Evolutionary conservation across 2,329 filamentous ascomycete species (phyloP).

Genomic region (Aspergillus neotritici): DNA sequence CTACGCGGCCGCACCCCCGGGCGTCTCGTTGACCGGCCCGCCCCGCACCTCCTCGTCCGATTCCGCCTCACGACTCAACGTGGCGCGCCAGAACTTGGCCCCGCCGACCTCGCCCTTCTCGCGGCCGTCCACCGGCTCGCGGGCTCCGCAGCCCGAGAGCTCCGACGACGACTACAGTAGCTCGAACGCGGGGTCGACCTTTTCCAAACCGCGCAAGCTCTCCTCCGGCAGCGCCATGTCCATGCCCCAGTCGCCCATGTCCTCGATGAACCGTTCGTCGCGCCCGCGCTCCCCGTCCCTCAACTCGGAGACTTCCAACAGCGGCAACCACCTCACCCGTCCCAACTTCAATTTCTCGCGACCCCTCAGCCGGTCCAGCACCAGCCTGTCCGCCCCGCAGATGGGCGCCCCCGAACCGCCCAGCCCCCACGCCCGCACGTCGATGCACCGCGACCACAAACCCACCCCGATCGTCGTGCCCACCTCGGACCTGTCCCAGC

Average conservation of each 20-base stretch:
- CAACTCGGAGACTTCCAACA: constrained; percentile 71
- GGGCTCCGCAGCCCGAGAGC: constrained; percentile 59
- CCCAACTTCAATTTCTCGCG: constrained; percentile 92
- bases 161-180: constrained; percentile 64
- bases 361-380: constrained; percentile 62
- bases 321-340: constrained; percentile 54
- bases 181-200: constrained; percentile 53
- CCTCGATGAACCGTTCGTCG: constrained; percentile 56
- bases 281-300: constrained; percentile 76
- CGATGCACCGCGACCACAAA: constrained; percentile 24
- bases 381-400: constrained; percentile 32
- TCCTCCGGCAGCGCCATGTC: constrained; percentile 65
- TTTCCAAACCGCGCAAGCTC: constrained; percentile 67
- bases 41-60: constrained; percentile 33
- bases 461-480: constrained; percentile 32
- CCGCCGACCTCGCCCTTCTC: constrained; percentile 43
- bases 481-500: constrained; percentile 15
- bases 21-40: constrained; percentile 16
- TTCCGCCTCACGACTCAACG: constrained; percentile 33
- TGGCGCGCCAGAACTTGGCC: constrained; percentile 37
- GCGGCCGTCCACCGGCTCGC: constrained; percentile 45
- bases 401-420: constrained; percentile 26
- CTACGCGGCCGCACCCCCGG: constrained; percentile 13
- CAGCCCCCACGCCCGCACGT: constrained; percentile 24
- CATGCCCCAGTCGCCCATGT: constrained; percentile 56